Conservation (phyloP, 2,329 filamentous ascomycete species). For the Beauveria pseudobassiana region DNA sequence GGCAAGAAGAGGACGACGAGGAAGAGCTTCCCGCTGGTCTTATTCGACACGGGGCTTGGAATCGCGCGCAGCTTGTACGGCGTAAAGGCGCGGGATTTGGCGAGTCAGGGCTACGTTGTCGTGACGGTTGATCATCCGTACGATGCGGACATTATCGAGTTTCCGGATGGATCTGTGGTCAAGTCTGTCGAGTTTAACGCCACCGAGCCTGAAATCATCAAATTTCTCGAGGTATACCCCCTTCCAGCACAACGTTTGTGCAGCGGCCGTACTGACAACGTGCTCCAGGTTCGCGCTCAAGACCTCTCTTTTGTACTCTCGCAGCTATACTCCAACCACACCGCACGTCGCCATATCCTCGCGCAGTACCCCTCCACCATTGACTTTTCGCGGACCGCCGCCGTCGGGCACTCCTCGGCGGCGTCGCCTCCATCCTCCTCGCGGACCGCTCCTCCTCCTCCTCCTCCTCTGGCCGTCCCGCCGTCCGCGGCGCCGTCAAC, state of each 20-base stretch:
- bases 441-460: background rate
- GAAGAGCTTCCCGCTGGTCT: constrained; percentile 21
- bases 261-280: too few relatives aligned
- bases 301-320: constrained; percentile 29
- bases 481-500: constrained; percentile 26
- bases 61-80: constrained; percentile 31
- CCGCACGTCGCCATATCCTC: background rate
- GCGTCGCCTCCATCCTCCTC: constrained; percentile 24
- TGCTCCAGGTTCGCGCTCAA: constrained; percentile 20
- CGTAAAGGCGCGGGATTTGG: constrained; percentile 32
- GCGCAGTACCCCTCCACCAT: constrained; percentile 15
- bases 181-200: constrained; percentile 16
- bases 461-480: too few relatives aligned
- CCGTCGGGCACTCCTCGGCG: constrained; percentile 31
- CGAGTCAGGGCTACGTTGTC: constrained; percentile 35
- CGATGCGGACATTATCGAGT: constrained; percentile 34
- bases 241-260: too few relatives aligned
- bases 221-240: background rate
- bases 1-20: background rate
- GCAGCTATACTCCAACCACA: constrained; percentile 17
- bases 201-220: constrained; percentile 9
- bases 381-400: constrained; percentile 15
- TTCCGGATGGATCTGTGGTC: constrained; percentile 28
- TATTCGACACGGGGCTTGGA: constrained; percentile 36
- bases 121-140: constrained; percentile 39